Percentiles rank a stretch among this genome's conserved stretches.
phyloP scores from a whole-genome alignment of 441 rosid genomes.

The Theobroma grandiflorum region DNA sequence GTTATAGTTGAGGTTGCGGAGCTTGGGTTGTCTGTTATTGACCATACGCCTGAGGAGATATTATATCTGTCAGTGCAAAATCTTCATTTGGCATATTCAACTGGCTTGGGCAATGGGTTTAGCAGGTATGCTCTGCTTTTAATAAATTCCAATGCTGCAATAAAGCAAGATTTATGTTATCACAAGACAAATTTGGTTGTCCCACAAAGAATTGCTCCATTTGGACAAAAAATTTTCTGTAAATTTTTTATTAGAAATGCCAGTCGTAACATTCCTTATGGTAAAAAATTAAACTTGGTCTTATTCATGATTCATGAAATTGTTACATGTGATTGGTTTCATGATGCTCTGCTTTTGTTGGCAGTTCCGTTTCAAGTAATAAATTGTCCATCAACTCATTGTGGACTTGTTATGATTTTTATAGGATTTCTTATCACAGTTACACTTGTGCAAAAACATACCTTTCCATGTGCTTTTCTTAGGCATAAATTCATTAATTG shows the following conservation, averaged over 20 bases:
- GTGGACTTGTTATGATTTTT: background rate
- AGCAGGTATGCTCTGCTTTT: conserved; percentile 67
- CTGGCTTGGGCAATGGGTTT: conserved; percentile 92
- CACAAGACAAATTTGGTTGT: background rate
- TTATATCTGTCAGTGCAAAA: conserved; percentile 86
- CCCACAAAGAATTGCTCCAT: background rate
- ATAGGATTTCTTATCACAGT: background rate
- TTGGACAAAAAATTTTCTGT: background rate
- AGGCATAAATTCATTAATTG: conserved; percentile 5
- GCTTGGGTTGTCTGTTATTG: conserved; percentile 93
- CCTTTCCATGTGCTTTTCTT: background rate
- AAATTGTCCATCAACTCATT: background rate
- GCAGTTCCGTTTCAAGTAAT: conserved; percentile 7
- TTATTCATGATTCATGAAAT: background rate
- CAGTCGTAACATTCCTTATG: background rate
- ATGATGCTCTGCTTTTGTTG: background rate
- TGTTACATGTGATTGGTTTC: background rate
- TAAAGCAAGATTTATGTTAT: background rate
- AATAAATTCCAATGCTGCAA: conserved; percentile 21
- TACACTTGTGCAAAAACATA: background rate
- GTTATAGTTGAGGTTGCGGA: conserved; percentile 88
- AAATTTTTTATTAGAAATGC: no score
- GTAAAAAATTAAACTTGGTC: conserved; percentile 7
- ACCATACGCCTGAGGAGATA: conserved; percentile 97
- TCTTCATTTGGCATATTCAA: conserved; percentile 86